phyloP scores from a whole-genome alignment of 768 basidiomycete genomes.

The Melanogaster broomeanus region DNA sequence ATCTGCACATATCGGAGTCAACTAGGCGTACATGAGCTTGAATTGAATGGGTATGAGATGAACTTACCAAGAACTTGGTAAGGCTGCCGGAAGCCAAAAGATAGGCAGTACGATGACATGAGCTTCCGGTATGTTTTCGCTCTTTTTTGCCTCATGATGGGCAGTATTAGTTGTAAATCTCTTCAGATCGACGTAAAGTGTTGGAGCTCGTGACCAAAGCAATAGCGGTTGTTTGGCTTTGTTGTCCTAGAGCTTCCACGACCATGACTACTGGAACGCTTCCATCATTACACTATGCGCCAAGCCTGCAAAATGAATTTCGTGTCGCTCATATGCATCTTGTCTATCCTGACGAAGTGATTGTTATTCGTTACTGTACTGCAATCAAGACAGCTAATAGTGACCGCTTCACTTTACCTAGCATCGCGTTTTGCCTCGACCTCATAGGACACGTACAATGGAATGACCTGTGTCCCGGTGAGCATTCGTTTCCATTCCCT shows the following conservation, averaged over 20 bases:
- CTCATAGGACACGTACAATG: slow-evolving; percentile 64
- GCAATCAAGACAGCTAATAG: not conserved
- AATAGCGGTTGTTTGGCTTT: slow-evolving; percentile 22
- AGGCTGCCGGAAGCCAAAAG: slow-evolving; percentile 90
- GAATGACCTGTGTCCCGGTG: slow-evolving; percentile 72
- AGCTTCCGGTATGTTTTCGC: slow-evolving; percentile 94
- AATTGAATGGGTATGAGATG: not conserved
- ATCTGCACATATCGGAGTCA: slow-evolving; percentile 81
- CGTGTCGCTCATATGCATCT: slow-evolving; percentile 2
- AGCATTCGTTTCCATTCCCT: slow-evolving; percentile 12
- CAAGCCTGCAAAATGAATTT: slow-evolving; percentile 16
- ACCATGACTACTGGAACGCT: not conserved
- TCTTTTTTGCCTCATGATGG: slow-evolving; percentile 88
- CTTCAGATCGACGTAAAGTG: no score
- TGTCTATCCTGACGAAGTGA: slow-evolving; percentile 16
- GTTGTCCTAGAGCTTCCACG: slow-evolving; percentile 14
- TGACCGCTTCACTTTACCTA: slow-evolving; percentile 3
- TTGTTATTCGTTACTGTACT: not conserved
- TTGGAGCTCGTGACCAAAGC: not conserved
- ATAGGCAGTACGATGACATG: slow-evolving; percentile 85
- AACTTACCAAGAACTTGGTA: slow-evolving; percentile 86
- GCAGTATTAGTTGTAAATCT: not conserved
- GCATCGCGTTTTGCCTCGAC: slow-evolving; percentile 47
- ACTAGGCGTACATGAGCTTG: slow-evolving; percentile 46
- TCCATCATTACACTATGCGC: not conserved